Percentiles rank a stretch among this genome's conserved stretches.
These are phyloP conservation scores for Penicillium turbatum DNA, from an alignment of 495 filamentous ascomycete species.

Conservation along the genomic window DNA sequence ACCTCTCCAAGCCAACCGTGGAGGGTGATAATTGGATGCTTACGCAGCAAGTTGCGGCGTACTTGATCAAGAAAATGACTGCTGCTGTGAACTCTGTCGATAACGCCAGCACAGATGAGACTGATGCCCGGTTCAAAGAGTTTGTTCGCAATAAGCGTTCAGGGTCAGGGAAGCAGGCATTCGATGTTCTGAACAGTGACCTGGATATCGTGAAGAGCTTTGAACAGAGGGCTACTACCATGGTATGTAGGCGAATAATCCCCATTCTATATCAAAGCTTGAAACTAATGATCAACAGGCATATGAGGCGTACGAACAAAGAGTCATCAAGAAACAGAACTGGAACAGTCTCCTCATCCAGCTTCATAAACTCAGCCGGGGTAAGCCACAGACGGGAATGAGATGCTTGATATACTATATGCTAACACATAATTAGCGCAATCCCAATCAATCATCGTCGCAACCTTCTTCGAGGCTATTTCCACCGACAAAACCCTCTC, in stretches of 20 bases:
- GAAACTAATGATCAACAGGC: constrained; percentile 16
- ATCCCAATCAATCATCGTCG: constrained; percentile 44
- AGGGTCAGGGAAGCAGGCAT: neutral
- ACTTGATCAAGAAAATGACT: constrained; percentile 47
- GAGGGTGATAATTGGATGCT: constrained; percentile 56
- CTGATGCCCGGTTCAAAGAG: constrained; percentile 21
- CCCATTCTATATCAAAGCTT: neutral
- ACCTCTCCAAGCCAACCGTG: constrained; percentile 47
- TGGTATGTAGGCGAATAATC: constrained; percentile 15
- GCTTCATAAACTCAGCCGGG: constrained; percentile 43
- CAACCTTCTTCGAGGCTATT: constrained; percentile 37
- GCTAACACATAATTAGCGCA: constrained; percentile 23
- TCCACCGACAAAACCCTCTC: constrained; percentile 23
- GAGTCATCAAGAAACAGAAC: constrained; percentile 38
- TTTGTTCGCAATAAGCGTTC: constrained; percentile 13
- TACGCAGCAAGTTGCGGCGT: constrained; percentile 45
- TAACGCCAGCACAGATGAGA: constrained; percentile 14
- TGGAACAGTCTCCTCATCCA: constrained; percentile 47
- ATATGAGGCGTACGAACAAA: constrained; percentile 40
- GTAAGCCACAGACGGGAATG: constrained; percentile 2
- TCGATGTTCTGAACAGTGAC: constrained; percentile 27
- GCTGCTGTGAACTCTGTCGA: constrained; percentile 23
- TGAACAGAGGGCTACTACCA: constrained; percentile 37
- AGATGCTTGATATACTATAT: neutral
- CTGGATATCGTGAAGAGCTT: constrained; percentile 39